Evolutionary conservation across 768 basidiomycete genomes (phyloP).

Genomic region (Boletus patriciae): DNA sequence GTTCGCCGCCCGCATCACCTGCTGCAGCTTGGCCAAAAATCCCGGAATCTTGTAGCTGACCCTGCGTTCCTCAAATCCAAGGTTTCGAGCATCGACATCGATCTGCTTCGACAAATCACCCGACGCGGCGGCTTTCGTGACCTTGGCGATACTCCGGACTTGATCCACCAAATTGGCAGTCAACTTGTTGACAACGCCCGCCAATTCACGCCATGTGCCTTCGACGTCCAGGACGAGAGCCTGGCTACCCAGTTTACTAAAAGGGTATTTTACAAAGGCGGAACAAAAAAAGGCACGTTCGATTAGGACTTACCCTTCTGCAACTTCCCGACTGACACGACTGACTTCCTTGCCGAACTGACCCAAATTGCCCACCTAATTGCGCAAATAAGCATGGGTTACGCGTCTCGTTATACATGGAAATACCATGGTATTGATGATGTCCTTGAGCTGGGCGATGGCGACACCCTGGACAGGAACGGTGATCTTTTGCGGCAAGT

Average conservation of each 20-base stretch:
- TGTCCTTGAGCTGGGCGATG: slow-evolving; percentile 79
- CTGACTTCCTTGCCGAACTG: slow-evolving; percentile 93
- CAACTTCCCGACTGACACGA: slow-evolving; percentile 81
- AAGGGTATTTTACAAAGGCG: slow-evolving; percentile 16
- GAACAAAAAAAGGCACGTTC: neutral
- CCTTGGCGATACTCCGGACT: slow-evolving; percentile 57
- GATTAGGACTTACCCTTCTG: slow-evolving; percentile 56
- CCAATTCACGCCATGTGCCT: slow-evolving; percentile 86
- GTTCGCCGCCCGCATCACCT: slow-evolving; percentile 97
- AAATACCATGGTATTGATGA: slow-evolving; percentile 66
- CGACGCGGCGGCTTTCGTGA: slow-evolving; percentile 75
- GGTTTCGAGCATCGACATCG: slow-evolving; percentile 90
- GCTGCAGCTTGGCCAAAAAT: slow-evolving; percentile 86
- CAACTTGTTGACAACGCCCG: slow-evolving; percentile 79
- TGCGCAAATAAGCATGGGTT: slow-evolving; percentile 12
- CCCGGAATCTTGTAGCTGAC: slow-evolving; percentile 91
- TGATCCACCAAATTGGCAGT: slow-evolving; percentile 71
- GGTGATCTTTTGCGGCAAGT: slow-evolving; percentile 75
- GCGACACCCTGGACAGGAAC: slow-evolving; percentile 78
- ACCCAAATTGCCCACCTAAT: slow-evolving; percentile 66
- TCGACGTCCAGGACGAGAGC: slow-evolving; percentile 85
- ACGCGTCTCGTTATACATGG: neutral
- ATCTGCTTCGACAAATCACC: slow-evolving; percentile 90
- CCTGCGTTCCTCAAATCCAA: slow-evolving; percentile 73
- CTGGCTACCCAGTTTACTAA: slow-evolving; percentile 78